phyloP scores from a whole-genome alignment of 2,329 filamentous ascomycete species.

The Purpureocillium lavendulum region DNA sequence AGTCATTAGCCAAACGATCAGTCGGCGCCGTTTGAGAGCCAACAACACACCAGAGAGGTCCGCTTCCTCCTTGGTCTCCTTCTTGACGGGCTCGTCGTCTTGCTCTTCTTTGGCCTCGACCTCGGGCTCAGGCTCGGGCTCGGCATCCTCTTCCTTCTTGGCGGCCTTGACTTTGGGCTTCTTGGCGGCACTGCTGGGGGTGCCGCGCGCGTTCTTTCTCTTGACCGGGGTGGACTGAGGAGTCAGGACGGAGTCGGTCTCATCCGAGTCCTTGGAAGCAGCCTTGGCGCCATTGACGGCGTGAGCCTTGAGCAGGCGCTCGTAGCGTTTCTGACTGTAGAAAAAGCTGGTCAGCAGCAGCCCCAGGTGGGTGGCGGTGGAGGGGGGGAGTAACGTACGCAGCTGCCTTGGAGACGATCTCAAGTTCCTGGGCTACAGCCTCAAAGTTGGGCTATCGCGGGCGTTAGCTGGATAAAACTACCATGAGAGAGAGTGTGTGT shows the following conservation, averaged over 20 bases:
- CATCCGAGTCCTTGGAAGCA: conserved; percentile 5
- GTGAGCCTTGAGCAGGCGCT: conserved; percentile 55
- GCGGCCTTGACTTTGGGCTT: conserved; percentile 13
- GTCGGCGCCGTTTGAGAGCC: too few species aligned
- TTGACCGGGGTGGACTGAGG: conserved; percentile 16
- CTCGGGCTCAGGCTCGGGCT: not conserved
- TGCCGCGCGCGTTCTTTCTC: conserved; percentile 17
- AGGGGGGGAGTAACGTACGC: conserved; percentile 45
- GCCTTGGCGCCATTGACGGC: conserved; percentile 32
- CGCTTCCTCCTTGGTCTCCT: conserved; percentile 13
- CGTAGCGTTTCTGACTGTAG: conserved; percentile 57
- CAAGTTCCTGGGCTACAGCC: conserved; percentile 54
- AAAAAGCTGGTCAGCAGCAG: not conserved
- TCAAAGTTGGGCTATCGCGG: conserved; percentile 51
- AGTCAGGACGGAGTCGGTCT: conserved; percentile 2
- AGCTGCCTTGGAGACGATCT: conserved; percentile 56
- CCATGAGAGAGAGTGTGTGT: conserved; percentile 6
- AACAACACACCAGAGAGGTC: too few species aligned
- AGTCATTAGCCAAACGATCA: too few species aligned
- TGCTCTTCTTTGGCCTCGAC: conserved; percentile 12
- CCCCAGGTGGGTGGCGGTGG: not conserved
- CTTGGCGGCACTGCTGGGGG: conserved; percentile 15
- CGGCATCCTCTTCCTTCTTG: conserved; percentile 15
- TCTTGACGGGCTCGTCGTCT: conserved; percentile 10
- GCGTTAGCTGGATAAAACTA: not conserved